Base-by-base conservation (phyloP, 768 basidiomycete species). In the Coprinopsis strossmayeri region DNA sequence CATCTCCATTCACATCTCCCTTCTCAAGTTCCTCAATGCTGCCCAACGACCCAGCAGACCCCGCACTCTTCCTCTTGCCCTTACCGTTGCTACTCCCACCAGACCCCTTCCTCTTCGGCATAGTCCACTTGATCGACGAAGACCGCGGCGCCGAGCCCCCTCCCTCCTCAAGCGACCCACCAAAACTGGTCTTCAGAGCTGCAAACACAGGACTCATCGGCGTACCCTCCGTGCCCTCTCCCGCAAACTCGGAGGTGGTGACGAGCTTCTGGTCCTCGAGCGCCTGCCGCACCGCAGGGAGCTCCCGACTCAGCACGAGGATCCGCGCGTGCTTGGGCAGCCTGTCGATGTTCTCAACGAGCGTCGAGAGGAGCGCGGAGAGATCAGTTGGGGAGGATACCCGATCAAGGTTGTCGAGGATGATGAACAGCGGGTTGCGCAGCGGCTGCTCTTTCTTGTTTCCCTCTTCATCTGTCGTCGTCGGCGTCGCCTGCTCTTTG, bases 361-460 rank as follows among this genome's bases (percentile, higher is more conserved):
- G 34, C 13, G 40, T 34, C 18, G 21, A 13, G 11, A 50, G 20
- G 30, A 50, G 34, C 24, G 37, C 25, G 3, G 40, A 34, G 5
- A 50, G 42, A 5, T 50, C 42, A 2, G 30, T 2, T 12, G 41
- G 30, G 5, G 49, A 20, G 21, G 26, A 45, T n/a, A n/a, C n/a
- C 34, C 35, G 41, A 18, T 50, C 49, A 34, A 50, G 2, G 18
- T 45, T 42, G 49, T 50, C 49, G 32, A 50, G 17, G 32, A 50
- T 30, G 42, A 50, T 37, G 13, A 50, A 17, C 15, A 45, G 15
- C 3, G 41, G 34, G 17, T 34, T 40, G 4, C 17, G 28, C 32
- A 3, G 12, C 3, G n/a, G n/a, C n/a, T n/a, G n/a, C n/a, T n/a
- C n/a, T n/a, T n/a, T n/a, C n/a, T n/a, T n/a, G n/a, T n/a, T n/a